Evolutionary conservation across 2,329 filamentous ascomycete genomes (phyloP), one percentile per base, ranked within the genome.

Genomic region (Phaeophleospora eucalypticola): DNA sequence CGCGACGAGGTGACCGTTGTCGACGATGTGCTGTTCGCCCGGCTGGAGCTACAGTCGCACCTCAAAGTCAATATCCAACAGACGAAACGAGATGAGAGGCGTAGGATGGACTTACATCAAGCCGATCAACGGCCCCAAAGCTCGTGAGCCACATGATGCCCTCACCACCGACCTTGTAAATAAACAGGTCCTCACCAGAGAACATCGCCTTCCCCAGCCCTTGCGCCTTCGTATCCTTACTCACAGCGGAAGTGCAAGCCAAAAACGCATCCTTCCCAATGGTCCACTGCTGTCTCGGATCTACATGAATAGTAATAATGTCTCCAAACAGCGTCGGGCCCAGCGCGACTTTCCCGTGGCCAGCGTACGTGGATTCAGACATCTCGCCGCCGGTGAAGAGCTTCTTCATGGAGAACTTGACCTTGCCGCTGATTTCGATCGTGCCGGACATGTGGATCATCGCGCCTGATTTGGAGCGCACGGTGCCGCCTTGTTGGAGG

Each of bases 361-460:
- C 91, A 0, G 86, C 90, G 65, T 82, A 96, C 0, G 78, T 84
- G 1, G 89, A 94, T 48, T 81, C 80, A 2, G 79, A 69, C 73
- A 96, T 79, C 38, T 94, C 86, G 42, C 84, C 84, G 39, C 89
- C 86, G 0, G 83, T 79, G 43, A 96, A 74, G 10, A 94, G 74
- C 70, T 95, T 96, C 70, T 94, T 95, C 71, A 91, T 75, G 47
- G 81, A 85, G 66, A 96, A 93, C 52, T 89, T 91, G 53, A 91
- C 66, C 32, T 76, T 76, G 46, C 91, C 91, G 67, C 84, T 86
- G 34, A 96, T 79, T 0, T 84, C 88, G 41, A 96, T 76, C 4
- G 84, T 85, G 1, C 87, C 83, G 2, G 86, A 88, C 91, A 96
- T 96, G 62, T 87, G 86, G 58, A 96, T 87, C 88, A 97, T 91